phyloP scores from a whole-genome alignment of 345 rosid species.

The Acer negundo region DNA sequence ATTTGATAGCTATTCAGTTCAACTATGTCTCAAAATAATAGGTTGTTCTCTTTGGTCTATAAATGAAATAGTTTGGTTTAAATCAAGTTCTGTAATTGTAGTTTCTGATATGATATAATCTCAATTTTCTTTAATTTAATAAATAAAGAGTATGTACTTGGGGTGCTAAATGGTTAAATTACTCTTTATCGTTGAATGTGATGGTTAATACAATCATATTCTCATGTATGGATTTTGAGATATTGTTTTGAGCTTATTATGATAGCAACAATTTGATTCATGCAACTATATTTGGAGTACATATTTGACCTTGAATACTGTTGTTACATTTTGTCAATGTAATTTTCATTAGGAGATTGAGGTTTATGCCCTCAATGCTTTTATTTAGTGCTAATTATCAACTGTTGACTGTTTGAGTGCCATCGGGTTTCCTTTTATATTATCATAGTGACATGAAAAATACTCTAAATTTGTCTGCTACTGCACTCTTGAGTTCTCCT shows the following conservation, averaged over 20 bases:
- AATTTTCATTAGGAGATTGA: neutral
- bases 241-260: neutral
- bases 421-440: neutral
- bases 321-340: neutral
- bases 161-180: neutral
- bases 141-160: neutral
- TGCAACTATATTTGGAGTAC: neutral
- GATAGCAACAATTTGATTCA: neutral
- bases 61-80: neutral
- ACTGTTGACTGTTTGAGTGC: neutral
- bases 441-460: no score
- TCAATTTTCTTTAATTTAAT: no score
- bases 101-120: neutral
- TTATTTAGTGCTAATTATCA: neutral
- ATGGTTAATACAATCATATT: neutral
- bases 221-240: neutral
- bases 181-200: neutral
- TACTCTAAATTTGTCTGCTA: no score
- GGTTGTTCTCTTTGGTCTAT: neutral
- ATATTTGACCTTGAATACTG: neutral
- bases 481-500: neutral
- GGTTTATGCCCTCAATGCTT: neutral
- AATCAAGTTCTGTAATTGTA: neutral
- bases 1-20: neutral
- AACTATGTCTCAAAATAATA: neutral